A percentile compares a stretch with the other conserved stretches of the same genome.
These are phyloP conservation scores for Aspergillus homomorphus DNA, from an alignment of 495 filamentous ascomycete genomes.

Conservation along the genomic window DNA sequence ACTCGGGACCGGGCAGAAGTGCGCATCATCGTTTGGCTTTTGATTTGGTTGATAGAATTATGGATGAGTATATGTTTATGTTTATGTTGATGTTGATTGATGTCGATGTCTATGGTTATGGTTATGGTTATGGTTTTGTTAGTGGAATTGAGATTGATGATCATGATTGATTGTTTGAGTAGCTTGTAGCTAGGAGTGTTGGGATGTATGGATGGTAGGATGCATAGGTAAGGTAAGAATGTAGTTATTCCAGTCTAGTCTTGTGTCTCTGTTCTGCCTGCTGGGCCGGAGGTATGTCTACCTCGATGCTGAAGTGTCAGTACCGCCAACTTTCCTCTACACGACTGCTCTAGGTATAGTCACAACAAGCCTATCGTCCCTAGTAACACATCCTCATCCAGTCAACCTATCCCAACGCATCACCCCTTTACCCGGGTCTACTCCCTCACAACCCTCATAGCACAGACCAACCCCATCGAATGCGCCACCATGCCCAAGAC, in stretches of 20 bases:
- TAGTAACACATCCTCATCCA: not conserved
- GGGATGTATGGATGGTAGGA: too few species aligned
- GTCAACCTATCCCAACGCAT: not conserved
- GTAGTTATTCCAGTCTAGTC: too few species aligned
- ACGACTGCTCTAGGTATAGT: too few species aligned
- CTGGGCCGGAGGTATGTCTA: too few species aligned
- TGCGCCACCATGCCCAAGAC: slow-evolving; percentile 19
- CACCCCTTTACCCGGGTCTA: too few species aligned
- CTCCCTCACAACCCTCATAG: slow-evolving; percentile 11
- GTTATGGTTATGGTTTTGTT: not conserved
- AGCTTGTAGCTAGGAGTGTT: not conserved
- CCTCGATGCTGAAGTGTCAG: too few species aligned
- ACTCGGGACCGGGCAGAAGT: slow-evolving; percentile 46
- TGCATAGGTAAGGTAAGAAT: too few species aligned
- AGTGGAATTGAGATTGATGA: not conserved
- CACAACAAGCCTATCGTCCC: too few species aligned
- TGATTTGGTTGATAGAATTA: slow-evolving; percentile 13
- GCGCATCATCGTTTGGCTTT: slow-evolving; percentile 40
- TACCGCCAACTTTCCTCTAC: too few species aligned
- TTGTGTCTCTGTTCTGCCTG: too few species aligned
- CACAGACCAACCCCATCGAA: slow-evolving; percentile 18
- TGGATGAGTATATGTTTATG: slow-evolving; percentile 10
- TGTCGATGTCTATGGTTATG: not conserved
- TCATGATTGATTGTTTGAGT: not conserved
- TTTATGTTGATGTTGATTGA: slow-evolving; percentile 2